A percentile compares a stretch with the other conserved stretches of the same genome.
These are phyloP conservation scores for Nymphaea colorata DNA, from an alignment of 164 flowering plant species.

Conservation along the genomic window DNA sequence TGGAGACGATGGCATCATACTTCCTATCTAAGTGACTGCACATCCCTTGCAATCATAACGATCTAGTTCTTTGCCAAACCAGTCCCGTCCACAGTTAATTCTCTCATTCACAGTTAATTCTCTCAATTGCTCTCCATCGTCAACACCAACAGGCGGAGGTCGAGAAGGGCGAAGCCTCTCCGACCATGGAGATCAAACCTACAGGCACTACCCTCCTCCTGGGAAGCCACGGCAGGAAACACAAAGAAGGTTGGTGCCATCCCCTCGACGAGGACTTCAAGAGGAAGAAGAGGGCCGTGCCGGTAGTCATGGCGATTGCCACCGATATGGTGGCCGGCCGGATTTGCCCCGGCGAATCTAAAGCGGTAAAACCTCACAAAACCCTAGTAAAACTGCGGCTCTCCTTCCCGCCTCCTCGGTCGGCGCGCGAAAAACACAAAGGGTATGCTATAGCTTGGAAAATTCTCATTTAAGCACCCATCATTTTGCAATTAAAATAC, in stretches of 20 bases:
- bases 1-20: too few species aligned
- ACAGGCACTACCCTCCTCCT: background rate
- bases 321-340: background rate
- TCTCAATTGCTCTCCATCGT: conserved; percentile 23
- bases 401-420: too few species aligned
- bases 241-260: background rate
- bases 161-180: conserved; percentile 15
- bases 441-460: too few species aligned
- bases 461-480: too few species aligned
- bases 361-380: too few species aligned
- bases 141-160: conserved; percentile 7
- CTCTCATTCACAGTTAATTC: conserved; percentile 70
- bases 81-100: conserved; percentile 71
- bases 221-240: background rate
- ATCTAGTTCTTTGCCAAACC: conserved; percentile 41
- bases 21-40: too few species aligned
- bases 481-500: too few species aligned
- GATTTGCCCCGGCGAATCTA: too few species aligned
- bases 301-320: background rate
- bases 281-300: background rate
- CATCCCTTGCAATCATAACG: too few species aligned
- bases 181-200: background rate
- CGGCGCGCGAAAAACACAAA: too few species aligned
- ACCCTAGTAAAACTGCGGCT: too few species aligned
- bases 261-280: background rate